Conservation (phyloP, 805 yeast species). For the Kregervanrija fluxuum region DNA sequence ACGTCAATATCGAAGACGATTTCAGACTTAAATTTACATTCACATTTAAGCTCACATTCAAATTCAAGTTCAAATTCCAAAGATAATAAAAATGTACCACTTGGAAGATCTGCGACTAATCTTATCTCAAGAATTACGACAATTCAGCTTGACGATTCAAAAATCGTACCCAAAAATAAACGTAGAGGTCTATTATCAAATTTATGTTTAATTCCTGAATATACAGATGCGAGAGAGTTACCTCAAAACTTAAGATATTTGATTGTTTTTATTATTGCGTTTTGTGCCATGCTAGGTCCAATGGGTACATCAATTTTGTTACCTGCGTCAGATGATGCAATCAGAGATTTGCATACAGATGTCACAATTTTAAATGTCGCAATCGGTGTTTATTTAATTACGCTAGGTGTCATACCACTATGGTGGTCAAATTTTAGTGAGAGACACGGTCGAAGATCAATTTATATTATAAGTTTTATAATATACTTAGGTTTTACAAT, state of each 20-base stretch:
- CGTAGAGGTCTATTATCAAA: conserved; percentile 54
- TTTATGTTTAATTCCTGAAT: conserved; percentile 57
- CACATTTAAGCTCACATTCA: no score
- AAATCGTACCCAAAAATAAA: conserved; percentile 30
- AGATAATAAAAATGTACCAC: no score
- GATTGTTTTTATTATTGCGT: conserved; percentile 61
- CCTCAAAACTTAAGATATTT: conserved; percentile 41
- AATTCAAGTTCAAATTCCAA: no score
- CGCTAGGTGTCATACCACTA: conserved; percentile 73
- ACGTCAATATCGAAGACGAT: no score
- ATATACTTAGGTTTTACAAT: conserved; percentile 60
- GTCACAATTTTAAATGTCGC: conserved; percentile 63
- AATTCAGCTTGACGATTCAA: conserved; percentile 19
- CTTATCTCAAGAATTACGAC: conserved; percentile 12
- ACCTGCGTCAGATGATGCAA: conserved; percentile 66
- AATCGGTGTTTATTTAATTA: conserved; percentile 68
- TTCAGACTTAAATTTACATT: no score
- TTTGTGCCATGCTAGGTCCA: conserved; percentile 76
- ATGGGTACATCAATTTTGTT: conserved; percentile 82
- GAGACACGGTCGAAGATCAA: conserved; percentile 63
- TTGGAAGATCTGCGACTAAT: neutral
- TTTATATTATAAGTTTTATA: conserved; percentile 61
- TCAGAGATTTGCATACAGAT: conserved; percentile 45
- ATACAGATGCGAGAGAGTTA: conserved; percentile 62
- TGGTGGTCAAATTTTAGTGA: conserved; percentile 89